Base-by-base conservation (phyloP, 768 basidiomycete species). In the Scleroderma citrinum region DNA sequence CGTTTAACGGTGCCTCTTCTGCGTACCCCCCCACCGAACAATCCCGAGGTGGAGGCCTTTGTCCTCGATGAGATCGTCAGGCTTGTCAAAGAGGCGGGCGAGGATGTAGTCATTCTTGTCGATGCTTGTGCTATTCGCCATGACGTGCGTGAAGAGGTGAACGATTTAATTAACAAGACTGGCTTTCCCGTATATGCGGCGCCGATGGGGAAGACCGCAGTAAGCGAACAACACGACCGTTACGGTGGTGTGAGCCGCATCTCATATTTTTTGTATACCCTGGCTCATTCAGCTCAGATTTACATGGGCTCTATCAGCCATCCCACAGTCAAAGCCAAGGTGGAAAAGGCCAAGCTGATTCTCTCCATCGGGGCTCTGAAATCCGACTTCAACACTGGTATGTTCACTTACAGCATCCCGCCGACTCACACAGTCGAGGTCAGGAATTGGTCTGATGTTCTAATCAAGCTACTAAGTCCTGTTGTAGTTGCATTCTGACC, bases 331-430 rank as follows among this genome's bases (percentile, higher is more conserved):
- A 85, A 81, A 65, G 77, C 82, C 46, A 79, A 74, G 52, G 81
- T 93, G 24, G 91, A 94, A 66, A 71, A 62, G 2, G 82, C 89
- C 4, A 86, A 83, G 55, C 71, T 93, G 37, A 81, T 90, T 44
- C 60, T 94, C 12, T 86, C 85, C 12, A 70, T 94, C 50, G 88
- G 89, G 4, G 51, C 71, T 1, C 69, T 89, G 44, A 80, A 78
- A 61, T 81, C 77, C 40, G 91, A 94, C 64, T 92, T 90, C 72
- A 94, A 94, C 66, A 89, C 87, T 1, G 92, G 90, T 29, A 86
- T 85, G 64, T 92, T 91, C 66, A 85, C 85, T 0, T 90, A 87
- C 58, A 78, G 76, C 44, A 82, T 85, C 40, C 80, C 83, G 5
- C 71, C 71, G 0, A 63, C 66, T 11, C 73, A 72, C 35, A 81